phyloP scores from a whole-genome alignment of 768 basidiomycete genomes.

The Collybia sordida region DNA sequence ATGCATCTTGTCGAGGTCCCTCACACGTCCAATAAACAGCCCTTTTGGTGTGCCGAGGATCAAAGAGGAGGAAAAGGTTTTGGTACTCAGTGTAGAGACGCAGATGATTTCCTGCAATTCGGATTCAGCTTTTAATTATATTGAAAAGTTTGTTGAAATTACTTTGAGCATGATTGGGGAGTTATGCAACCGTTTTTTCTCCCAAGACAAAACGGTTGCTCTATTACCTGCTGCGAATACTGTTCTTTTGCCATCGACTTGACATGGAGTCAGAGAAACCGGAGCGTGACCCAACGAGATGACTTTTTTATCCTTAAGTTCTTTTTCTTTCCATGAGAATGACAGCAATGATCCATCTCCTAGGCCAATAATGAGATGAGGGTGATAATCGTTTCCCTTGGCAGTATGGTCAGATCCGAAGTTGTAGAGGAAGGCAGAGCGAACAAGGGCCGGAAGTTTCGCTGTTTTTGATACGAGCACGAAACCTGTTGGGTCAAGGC shows the following conservation, averaged over 20 bases:
- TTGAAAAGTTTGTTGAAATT: not conserved
- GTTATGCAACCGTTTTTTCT: slow-evolving; percentile 60
- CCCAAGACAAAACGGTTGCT: slow-evolving; percentile 67
- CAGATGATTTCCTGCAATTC: slow-evolving; percentile 48
- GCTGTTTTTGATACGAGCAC: slow-evolving; percentile 32
- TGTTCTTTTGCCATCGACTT: slow-evolving; percentile 48
- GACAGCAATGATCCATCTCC: slow-evolving; percentile 71
- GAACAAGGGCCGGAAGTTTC: slow-evolving; percentile 39
- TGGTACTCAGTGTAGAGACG: slow-evolving; percentile 48
- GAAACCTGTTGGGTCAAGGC: slow-evolving; percentile 23
- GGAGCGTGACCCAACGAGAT: slow-evolving; percentile 68
- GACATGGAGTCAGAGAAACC: slow-evolving; percentile 56
- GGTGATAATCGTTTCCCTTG: slow-evolving; percentile 34
- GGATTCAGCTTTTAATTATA: not conserved
- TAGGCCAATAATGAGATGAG: slow-evolving; percentile 71
- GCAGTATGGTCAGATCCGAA: slow-evolving; percentile 46
- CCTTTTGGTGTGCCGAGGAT: slow-evolving; percentile 53
- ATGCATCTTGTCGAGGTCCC: slow-evolving; percentile 75
- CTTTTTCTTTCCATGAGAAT: slow-evolving; percentile 45
- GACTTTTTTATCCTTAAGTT: slow-evolving; percentile 52
- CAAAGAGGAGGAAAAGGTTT: slow-evolving; percentile 50
- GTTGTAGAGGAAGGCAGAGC: slow-evolving; percentile 53
- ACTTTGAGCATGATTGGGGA: slow-evolving; percentile 77
- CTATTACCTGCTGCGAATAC: slow-evolving; percentile 75
- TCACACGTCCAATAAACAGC: slow-evolving; percentile 65